These are phyloP conservation scores for Citropsis articulata DNA, from an alignment of 345 rosid genomes.

Conservation along the genomic window DNA sequence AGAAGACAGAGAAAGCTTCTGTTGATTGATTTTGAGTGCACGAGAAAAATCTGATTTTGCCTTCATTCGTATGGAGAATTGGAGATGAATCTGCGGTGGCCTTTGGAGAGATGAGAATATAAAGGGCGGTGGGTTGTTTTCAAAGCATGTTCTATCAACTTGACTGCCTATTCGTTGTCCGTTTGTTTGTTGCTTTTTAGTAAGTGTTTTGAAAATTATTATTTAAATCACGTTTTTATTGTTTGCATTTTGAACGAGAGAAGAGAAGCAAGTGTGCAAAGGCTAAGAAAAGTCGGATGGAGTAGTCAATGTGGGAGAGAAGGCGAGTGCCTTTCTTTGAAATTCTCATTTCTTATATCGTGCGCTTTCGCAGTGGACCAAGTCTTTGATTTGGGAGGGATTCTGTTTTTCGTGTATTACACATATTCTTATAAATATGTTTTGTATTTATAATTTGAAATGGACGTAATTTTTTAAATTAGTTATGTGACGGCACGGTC, in stretches of 20 bases:
- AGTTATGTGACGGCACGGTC: too few species aligned
- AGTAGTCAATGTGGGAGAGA: neutral
- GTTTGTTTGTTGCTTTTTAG: neutral
- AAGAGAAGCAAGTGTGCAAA: neutral
- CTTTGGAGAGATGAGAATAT: neutral
- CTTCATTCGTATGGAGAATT: neutral
- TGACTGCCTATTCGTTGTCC: slow-evolving; percentile 12
- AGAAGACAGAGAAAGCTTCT: neutral
- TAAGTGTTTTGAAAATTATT: neutral
- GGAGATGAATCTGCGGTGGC: neutral
- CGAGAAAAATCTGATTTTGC: neutral
- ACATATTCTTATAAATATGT: too few species aligned
- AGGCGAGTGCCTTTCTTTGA: neutral
- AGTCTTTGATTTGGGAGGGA: neutral
- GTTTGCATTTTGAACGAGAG: slow-evolving; percentile 6
- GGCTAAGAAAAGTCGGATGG: neutral
- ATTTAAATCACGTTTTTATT: slow-evolving; percentile 38
- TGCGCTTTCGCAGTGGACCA: neutral
- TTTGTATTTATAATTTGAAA: too few species aligned
- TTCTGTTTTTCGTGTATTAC: too few species aligned
- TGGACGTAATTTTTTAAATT: too few species aligned
- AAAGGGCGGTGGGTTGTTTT: neutral
- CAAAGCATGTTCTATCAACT: slow-evolving; percentile 9
- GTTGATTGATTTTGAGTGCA: neutral
- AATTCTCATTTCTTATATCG: neutral